These are phyloP conservation scores for Penicillium capsulatum DNA, from an alignment of 2,329 filamentous ascomycete species.

Conservation along the genomic window DNA sequence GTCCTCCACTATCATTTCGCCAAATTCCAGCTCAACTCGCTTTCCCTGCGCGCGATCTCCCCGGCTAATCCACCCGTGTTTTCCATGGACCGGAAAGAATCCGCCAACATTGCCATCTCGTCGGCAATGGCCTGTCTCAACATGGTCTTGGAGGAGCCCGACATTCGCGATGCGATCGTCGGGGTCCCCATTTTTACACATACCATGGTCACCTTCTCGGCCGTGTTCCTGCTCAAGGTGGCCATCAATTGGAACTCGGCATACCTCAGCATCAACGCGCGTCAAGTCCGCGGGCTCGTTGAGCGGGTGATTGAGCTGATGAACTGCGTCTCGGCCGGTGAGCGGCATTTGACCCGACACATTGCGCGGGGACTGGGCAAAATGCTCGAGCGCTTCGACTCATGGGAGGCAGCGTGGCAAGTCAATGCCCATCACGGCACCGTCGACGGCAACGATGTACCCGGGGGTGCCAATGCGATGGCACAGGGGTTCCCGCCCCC, in stretches of 20 bases:
- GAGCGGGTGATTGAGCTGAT: constrained; percentile 40
- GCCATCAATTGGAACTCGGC: constrained; percentile 44
- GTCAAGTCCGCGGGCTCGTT: constrained; percentile 37
- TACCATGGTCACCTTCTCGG: constrained; percentile 46
- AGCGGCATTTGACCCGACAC: constrained; percentile 40
- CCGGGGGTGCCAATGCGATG: constrained; percentile 41
- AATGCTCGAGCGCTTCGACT: constrained; percentile 41
- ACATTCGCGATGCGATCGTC: constrained; percentile 48
- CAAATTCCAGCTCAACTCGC: constrained; percentile 50
- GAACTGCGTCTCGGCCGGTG: constrained; percentile 41
- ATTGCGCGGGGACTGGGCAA: constrained; percentile 42
- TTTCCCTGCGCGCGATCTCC: constrained; percentile 41
- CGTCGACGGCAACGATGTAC: constrained; percentile 28
- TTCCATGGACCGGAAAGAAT: constrained; percentile 44
- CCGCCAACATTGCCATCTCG: constrained; percentile 45
- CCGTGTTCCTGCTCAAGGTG: constrained; percentile 45
- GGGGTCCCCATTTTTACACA: constrained; percentile 47
- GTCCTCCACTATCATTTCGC: constrained; percentile 53
- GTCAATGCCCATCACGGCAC: constrained; percentile 10
- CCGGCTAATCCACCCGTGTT: constrained; percentile 42
- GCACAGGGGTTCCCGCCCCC: constrained; percentile 40
- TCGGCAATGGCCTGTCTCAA: constrained; percentile 47
- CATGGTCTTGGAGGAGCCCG: constrained; percentile 46
- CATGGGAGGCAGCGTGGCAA: constrained; percentile 37
- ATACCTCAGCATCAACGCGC: constrained; percentile 39